Evolutionary conservation across 352 stramenopile genomes (phyloP).

Genomic region (Pythium folliculosum): DNA sequence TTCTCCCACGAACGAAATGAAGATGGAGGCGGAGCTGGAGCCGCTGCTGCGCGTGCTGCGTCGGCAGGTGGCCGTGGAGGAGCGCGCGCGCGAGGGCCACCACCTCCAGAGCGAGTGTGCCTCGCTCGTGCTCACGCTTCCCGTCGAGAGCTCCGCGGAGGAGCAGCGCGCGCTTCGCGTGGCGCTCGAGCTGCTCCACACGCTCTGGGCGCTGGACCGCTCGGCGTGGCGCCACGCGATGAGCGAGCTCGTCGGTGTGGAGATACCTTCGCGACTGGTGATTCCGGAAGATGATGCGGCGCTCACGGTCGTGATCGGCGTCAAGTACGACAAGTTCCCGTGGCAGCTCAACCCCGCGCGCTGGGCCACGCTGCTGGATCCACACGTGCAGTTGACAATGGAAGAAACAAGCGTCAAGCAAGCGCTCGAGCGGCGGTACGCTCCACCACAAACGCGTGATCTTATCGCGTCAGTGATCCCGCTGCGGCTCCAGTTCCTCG

Average conservation of each 20-base stretch:
- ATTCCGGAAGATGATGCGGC: background rate
- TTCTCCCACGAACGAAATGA: background rate
- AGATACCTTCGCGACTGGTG: slow-evolving; percentile 2
- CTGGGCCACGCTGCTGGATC: slow-evolving; percentile 15
- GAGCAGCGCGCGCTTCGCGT: slow-evolving; percentile 7
- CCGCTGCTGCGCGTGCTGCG: slow-evolving; percentile 9
- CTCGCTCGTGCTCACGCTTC: slow-evolving; percentile 14
- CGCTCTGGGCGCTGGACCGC: slow-evolving; percentile 17
- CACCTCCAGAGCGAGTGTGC: slow-evolving; percentile 13
- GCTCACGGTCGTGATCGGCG: slow-evolving; percentile 10
- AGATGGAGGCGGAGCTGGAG: background rate
- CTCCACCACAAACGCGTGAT: background rate
- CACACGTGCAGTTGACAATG: background rate
- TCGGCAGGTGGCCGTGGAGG: background rate
- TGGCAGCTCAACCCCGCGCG: slow-evolving; percentile 11
- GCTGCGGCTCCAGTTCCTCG: slow-evolving; percentile 18
- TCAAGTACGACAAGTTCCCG: slow-evolving; percentile 27
- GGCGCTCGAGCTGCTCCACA: slow-evolving; percentile 19
- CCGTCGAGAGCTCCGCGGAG: slow-evolving; percentile 8
- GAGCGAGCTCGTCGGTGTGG: background rate
- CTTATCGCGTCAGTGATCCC: background rate
- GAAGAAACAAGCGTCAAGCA: background rate
- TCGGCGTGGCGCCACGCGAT: slow-evolving; percentile 9
- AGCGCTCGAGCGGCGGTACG: background rate
- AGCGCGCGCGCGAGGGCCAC: slow-evolving; percentile 5